Evolutionary conservation across 768 basidiomycete genomes (phyloP), one percentile per base, ranked within the genome.

Genomic region (Gymnopilus dilepis): DNA sequence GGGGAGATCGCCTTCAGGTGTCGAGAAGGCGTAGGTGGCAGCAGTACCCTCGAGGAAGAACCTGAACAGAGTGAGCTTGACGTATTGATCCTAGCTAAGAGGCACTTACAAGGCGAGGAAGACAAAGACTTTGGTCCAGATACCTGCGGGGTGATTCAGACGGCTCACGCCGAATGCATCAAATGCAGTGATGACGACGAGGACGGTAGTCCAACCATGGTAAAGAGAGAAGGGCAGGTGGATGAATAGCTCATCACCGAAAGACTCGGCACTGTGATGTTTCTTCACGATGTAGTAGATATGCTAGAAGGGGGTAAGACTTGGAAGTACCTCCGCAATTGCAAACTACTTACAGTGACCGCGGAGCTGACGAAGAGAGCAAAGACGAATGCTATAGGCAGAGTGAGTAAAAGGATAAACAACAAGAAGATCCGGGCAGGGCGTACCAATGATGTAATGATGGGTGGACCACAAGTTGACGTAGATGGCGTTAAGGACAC

Each of bases 221-320:
- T 91, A 97, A 50, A 98, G 87, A 2, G 92, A 95, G 85, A 99
- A 98, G 2, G 97, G 97, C 17, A 97, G 87, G 74, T 98, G 95
- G 43, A 98, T 83, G 63, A 97, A 95, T 64, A 96, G 73, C 75
- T 97, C 95, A 64, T 97, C 95, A 21, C 81, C 80, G 43, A 82
- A 66, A 61, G 72, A 84, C 68, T 90, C 82, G 26, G 92, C 77
- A 26, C 82, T 74, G 73, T 95, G 88, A 63, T 87, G 84, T 76
- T 95, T 94, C 84, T 97, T 96, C 72, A 98, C 90, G 60, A 92
- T 79, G 72, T 96, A 98, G 80, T 99, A 97, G 73, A 97, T 92
- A 75, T 96, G 94, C 84, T 90, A 71, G 2, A 80, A 13, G 76
- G 68, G 57, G 38, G 56, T 56, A 59, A 63, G 50, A 80, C 19